phyloP scores from a whole-genome alignment of 352 stramenopile species.

The Pythium periplocum region DNA sequence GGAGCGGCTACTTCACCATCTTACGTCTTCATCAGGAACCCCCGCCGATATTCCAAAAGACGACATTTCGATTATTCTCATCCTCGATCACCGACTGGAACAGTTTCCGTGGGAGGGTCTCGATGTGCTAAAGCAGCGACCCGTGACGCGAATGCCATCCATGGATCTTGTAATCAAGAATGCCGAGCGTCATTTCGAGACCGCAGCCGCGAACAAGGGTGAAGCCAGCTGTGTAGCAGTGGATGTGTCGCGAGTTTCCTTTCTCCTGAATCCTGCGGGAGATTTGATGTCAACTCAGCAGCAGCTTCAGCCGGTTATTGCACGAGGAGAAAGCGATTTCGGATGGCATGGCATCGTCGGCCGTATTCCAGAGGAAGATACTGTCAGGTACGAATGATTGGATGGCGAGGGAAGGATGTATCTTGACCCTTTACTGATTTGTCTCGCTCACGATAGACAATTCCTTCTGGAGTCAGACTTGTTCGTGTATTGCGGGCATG shows the following conservation, averaged over 20 bases:
- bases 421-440: neutral
- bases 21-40: too few relatives aligned
- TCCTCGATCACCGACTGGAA: slow-evolving; percentile 57
- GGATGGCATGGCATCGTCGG: slow-evolving; percentile 53
- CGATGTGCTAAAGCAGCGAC: slow-evolving; percentile 31
- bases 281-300: slow-evolving; percentile 64
- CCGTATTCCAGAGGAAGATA: slow-evolving; percentile 36
- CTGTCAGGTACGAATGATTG: slow-evolving; percentile 36
- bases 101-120: slow-evolving; percentile 83
- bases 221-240: neutral
- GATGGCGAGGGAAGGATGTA: neutral
- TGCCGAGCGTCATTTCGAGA: neutral
- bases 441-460: neutral
- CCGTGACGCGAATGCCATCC: slow-evolving; percentile 73
- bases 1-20: neutral
- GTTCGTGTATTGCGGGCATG: slow-evolving; percentile 98
- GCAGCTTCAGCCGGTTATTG: slow-evolving; percentile 51
- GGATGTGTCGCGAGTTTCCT: slow-evolving; percentile 30
- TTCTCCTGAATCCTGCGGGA: slow-evolving; percentile 67
- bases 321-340: slow-evolving; percentile 19
- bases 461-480: slow-evolving; percentile 68
- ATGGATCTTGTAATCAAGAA: slow-evolving; percentile 49
- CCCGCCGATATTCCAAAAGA: neutral
- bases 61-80: slow-evolving; percentile 40
- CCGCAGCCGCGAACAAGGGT: too few relatives aligned